A percentile compares a stretch with the other conserved stretches of the same genome.
Evolutionary conservation across 768 basidiomycete species (phyloP).

Genomic region (Favolaschia claudopus): DNA sequence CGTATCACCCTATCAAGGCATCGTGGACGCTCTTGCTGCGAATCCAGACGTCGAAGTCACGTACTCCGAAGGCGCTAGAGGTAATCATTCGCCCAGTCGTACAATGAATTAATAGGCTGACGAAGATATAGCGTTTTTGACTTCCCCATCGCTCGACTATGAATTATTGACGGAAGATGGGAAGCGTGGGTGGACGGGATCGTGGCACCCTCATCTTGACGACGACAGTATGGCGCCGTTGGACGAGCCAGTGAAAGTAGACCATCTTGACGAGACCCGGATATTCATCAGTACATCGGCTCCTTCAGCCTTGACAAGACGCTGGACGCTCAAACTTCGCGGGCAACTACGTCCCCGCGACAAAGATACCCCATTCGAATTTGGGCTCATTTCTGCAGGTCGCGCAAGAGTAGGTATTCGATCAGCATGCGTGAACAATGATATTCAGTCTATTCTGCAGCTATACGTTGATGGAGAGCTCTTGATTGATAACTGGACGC

Average conservation of each 20-base stretch:
- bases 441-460: no score
- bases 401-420: conserved; percentile 63
- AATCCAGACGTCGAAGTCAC: conserved; percentile 59
- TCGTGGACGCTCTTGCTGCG: conserved; percentile 61
- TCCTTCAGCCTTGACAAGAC: conserved; percentile 64
- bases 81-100: conserved; percentile 42
- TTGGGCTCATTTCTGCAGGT: conserved; percentile 72
- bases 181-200: conserved; percentile 70
- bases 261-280: conserved; percentile 67
- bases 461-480: conserved; percentile 73
- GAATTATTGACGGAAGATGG: conserved; percentile 67
- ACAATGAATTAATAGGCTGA: conserved; percentile 1
- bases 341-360: conserved; percentile 67
- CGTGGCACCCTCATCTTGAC: conserved; percentile 64
- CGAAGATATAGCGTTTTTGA: conserved; percentile 59
- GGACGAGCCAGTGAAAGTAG: conserved; percentile 49
- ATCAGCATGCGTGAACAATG: neutral
- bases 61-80: conserved; percentile 73
- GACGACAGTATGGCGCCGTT: conserved; percentile 63
- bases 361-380: conserved; percentile 69
- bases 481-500: conserved; percentile 85
- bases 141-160: conserved; percentile 72
- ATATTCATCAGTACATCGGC: conserved; percentile 65
- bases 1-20: conserved; percentile 79
- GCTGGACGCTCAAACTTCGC: conserved; percentile 68